Base-by-base conservation (phyloP, 129 eudicot genomes). In the Glebionis coronaria region DNA sequence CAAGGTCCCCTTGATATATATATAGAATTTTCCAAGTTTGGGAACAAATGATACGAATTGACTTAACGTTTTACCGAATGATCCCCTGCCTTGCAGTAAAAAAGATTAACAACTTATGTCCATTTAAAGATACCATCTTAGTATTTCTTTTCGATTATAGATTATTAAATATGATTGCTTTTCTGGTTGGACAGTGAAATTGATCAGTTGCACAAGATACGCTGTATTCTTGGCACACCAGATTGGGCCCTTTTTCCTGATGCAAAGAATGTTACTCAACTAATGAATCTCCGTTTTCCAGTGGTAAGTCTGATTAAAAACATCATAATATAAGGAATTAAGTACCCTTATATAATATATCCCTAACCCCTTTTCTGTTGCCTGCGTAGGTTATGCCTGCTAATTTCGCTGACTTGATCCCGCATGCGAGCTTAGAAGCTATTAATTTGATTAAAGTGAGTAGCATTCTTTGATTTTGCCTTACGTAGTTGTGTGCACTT, bases 141-240 rank as follows among this genome's bases (percentile, higher is more conserved):
- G 13, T 31, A 49, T 70, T 51, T 25, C 23, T 18, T 73, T 55
- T 11, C 31, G 42, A 23, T 50, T 15, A 63, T 61, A 53, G 40
- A 25, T 55, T 47, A 65, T 72, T 52, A 73, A 4, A 9, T 10
- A 31, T 68, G 45, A 31, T 75, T 72, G 56, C 5, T 59, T 51
- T 27, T 60, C 9, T 68, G 58, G 27, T 66, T 80, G 79, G 50
- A n/a, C 98, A 93, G 99, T 89, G 99, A 89, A 84, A 77, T 85
- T 40, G 99, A 93, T 76, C 97, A 93, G 73, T 46, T 89, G 76
- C 76, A 89, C 87, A 93, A 93, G 87, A 93, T 93, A 82, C 84
- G 92, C 78, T 61, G 88, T 71, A 83, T 93, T 53, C 88, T 93
- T 72, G 99, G 99, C 56, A 69, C 86, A 38, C 92, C 99, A 57